Base-by-base conservation (phyloP, 1,139 yeast species). In the Hemisphaericaspora xylofermentans region DNA sequence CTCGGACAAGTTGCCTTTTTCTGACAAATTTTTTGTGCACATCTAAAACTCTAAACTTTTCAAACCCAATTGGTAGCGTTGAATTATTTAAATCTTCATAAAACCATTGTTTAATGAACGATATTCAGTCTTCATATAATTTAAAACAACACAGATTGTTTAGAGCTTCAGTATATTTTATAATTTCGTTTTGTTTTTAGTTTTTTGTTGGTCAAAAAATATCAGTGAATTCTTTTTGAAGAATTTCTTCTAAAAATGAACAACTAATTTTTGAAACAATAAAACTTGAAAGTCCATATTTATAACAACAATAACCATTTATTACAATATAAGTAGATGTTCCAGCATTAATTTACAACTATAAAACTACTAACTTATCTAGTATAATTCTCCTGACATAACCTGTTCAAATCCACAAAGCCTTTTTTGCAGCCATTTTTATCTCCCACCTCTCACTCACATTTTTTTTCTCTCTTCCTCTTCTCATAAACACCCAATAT, bases 1-100 rank as follows among this genome's bases (percentile, higher is more conserved):
- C 76, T 71, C 77, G 76, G 76, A 70, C 77, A 71, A 68, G 75
- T 66, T 69, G 76, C 74, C 75, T 42, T 43, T 33, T 48, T 21
- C 14, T 3, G 12, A 24, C 10, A 5, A 16, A 26, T 6, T 13
- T 26, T 26, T 6, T 26, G n/a, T 26, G 8, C 29, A 4, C 15
- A n/a, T 24, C 13, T 24, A 5, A n/a, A 9, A n/a, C 27, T 9
- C 27, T 9, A n/a, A 13, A 14, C 6, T 4, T 13, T 13, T n/a
- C 9, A 13, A 13, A 9, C 9, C 4, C 16, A 13, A n/a, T 13
- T 26, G 29, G 29, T 26, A 26, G 29, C 29, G 27, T 9, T 6
- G 24, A 6, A 6, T 21, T n/a, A n/a, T n/a, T n/a, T n/a, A n/a
- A n/a, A n/a, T n/a, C n/a, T n/a, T n/a, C n/a, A n/a, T n/a, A n/a